Conservation (phyloP, 78 protist species). For the Anaeramoeba flamelloides region DNA sequence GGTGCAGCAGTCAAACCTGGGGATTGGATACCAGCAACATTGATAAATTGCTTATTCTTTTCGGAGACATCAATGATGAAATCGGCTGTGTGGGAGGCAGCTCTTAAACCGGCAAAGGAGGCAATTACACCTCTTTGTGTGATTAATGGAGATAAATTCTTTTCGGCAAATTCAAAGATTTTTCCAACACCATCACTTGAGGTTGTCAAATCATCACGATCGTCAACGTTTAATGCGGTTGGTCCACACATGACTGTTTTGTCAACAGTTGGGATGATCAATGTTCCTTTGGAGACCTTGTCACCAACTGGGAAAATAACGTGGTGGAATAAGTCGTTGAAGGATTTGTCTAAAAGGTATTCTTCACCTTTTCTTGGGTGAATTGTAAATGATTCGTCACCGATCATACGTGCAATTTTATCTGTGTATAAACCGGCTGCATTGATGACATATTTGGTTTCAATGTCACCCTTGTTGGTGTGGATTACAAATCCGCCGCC, state of each 20-base stretch:
- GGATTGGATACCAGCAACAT: not conserved
- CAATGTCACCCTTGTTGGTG: slow-evolving; percentile 1
- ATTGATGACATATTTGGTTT: not conserved
- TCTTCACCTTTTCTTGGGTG: not conserved
- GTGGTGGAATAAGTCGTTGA: not conserved
- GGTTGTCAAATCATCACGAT: not conserved
- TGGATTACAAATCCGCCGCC: not conserved
- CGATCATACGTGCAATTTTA: not conserved
- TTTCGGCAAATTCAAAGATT: not conserved
- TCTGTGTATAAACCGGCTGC: not conserved
- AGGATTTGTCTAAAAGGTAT: not conserved
- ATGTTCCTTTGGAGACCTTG: not conserved
- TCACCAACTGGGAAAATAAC: not conserved
- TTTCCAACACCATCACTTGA: not conserved
- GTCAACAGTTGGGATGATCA: slow-evolving; percentile 1
- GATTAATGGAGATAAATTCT: not conserved
- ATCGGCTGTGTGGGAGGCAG: not conserved
- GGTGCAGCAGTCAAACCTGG: not conserved
- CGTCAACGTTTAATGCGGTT: not conserved
- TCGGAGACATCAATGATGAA: slow-evolving; percentile 3
- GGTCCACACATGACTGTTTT: not conserved
- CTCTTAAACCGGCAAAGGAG: slow-evolving; percentile 2
- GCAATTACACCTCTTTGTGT: not conserved
- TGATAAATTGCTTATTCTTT: not conserved
- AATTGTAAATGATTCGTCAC: not conserved